These are phyloP conservation scores for Solanum chilense DNA, from an alignment of 257 asterid genomes.

Conservation along the genomic window DNA sequence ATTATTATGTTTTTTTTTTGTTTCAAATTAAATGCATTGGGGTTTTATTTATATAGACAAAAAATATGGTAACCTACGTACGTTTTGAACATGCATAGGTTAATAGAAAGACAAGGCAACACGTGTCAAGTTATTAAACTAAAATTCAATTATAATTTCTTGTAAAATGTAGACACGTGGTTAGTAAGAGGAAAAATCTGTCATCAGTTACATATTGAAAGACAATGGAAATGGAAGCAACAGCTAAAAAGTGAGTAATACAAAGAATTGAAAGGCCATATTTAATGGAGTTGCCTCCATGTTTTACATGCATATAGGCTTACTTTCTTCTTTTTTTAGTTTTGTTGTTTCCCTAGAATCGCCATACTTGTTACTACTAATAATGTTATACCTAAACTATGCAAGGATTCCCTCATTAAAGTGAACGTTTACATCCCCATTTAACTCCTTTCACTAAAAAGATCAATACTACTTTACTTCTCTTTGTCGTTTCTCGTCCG, in stretches of 20 bases:
- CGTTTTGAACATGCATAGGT: constrained; percentile 38
- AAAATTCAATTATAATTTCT: not conserved
- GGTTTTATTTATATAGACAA: not conserved
- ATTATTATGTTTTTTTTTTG: not conserved
- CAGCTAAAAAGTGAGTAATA: not conserved
- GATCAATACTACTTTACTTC: not conserved
- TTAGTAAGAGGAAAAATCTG: not conserved
- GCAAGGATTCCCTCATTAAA: not conserved
- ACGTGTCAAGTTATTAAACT: constrained; percentile 16
- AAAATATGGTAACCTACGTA: constrained; percentile 8
- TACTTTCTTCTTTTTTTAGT: not conserved
- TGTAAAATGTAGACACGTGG: not conserved
- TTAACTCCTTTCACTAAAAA: not conserved
- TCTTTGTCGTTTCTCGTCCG: too few relatives aligned
- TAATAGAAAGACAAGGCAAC: constrained; percentile 14
- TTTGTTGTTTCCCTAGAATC: not conserved
- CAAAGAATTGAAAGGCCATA: not conserved
- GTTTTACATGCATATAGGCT: not conserved
- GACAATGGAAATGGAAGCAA: not conserved
- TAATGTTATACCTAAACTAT: not conserved
- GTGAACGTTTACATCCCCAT: not conserved
- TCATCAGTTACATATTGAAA: not conserved
- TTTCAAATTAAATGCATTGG: not conserved
- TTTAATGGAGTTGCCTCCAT: not conserved
- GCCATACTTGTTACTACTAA: not conserved